These are phyloP conservation scores for Spathaspora boniae DNA, from an alignment of 805 yeast species.

Conservation along the genomic window DNA sequence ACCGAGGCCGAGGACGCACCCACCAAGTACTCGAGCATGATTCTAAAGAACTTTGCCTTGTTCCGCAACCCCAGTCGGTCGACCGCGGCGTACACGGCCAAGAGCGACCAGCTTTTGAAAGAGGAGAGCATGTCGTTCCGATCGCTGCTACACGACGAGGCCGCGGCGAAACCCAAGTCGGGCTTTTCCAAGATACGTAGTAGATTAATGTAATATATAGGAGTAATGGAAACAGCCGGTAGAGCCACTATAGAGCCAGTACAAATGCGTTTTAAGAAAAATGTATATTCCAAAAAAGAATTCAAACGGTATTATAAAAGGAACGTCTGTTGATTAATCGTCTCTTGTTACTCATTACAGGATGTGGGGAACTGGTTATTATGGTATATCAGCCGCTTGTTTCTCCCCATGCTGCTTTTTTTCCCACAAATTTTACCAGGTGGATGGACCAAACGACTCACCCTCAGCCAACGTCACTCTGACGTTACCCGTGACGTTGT, in stretches of 20 bases:
- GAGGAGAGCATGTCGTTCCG: constrained; percentile 38
- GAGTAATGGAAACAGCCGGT: too few relatives aligned
- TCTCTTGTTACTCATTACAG: too few relatives aligned
- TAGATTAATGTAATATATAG: constrained; percentile 6
- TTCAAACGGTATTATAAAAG: too few relatives aligned
- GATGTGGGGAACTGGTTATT: too few relatives aligned
- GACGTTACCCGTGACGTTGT: constrained; percentile 26
- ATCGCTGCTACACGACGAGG: constrained; percentile 8
- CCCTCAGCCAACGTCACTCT: constrained; percentile 36
- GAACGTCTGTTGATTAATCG: too few relatives aligned
- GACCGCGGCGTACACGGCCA: constrained; percentile 19
- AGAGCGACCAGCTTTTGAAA: constrained; percentile 34
- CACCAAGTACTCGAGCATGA: constrained; percentile 32
- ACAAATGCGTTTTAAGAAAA: too few relatives aligned
- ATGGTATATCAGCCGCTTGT: neutral
- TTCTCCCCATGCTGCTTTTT: too few relatives aligned
- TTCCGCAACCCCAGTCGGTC: constrained; percentile 20
- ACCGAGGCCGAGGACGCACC: constrained; percentile 56
- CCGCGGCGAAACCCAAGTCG: constrained; percentile 3
- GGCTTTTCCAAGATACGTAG: constrained; percentile 19
- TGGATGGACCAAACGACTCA: constrained; percentile 44
- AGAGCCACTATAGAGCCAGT: too few relatives aligned
- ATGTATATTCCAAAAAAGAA: too few relatives aligned
- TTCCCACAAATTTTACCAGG: constrained; percentile 33
- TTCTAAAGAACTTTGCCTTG: constrained; percentile 38